A percentile compares a stretch with the other conserved stretches of the same genome.
These are phyloP conservation scores for Pythium volutum DNA, from an alignment of 352 stramenopile species.

Conservation along the genomic window DNA sequence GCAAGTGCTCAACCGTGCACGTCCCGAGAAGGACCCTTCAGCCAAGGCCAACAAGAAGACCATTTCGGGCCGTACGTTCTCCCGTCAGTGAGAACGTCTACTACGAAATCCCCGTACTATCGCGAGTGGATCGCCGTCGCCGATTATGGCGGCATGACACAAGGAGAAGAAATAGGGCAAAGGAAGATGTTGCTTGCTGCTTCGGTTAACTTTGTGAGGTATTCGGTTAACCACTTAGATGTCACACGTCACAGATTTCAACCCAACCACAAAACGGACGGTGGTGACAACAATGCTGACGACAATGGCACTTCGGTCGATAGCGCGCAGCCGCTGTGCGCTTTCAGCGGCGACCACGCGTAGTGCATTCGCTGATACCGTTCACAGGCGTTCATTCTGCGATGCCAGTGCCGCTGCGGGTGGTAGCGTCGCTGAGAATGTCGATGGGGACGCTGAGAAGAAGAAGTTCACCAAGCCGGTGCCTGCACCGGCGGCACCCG, in stretches of 20 bases:
- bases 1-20: constrained; percentile 92
- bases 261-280: neutral
- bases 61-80: constrained; percentile 89
- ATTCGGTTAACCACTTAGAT: neutral
- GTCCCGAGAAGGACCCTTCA: constrained; percentile 81
- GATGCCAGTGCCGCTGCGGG: neutral
- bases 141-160: too few species aligned
- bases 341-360: neutral
- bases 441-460: neutral
- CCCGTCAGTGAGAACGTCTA: constrained; percentile 43
- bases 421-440: neutral
- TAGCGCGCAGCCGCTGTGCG: neutral
- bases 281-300: constrained; percentile 8
- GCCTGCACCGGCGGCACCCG: constrained; percentile 23
- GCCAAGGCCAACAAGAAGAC: constrained; percentile 91
- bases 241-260: constrained; percentile 17
- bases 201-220: neutral
- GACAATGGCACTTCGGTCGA: neutral
- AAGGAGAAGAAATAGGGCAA: constrained; percentile 10
- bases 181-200: neutral
- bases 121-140: too few species aligned
- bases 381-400: constrained; percentile 16
- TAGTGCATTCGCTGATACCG: neutral
- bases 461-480: constrained; percentile 11
- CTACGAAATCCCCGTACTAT: too few species aligned